Evolutionary conservation across 2,329 filamentous ascomycete species (phyloP).

Genomic region (Epichloe coenophiala): DNA sequence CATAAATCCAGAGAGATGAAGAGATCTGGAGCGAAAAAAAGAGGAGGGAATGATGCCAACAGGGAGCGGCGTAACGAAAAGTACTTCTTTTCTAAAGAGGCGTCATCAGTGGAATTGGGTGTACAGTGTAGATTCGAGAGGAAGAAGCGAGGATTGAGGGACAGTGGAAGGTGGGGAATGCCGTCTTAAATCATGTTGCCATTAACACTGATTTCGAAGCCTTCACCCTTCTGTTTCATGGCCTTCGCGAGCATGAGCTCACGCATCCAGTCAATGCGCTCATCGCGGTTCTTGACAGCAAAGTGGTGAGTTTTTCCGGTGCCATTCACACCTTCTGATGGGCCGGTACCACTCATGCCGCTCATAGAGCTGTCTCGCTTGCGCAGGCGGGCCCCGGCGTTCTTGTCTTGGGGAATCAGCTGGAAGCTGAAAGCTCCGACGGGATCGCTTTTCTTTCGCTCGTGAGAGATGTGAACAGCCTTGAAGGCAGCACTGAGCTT

Average conservation of each 20-base stretch:
- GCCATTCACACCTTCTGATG: constrained; percentile 38
- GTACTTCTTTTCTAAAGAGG: not conserved
- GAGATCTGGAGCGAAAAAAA: not conserved
- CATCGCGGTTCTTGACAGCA: constrained; percentile 72
- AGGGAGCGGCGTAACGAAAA: not conserved
- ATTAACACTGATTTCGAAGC: constrained; percentile 71
- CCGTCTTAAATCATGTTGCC: constrained; percentile 52
- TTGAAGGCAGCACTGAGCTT: constrained; percentile 85
- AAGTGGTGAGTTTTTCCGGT: constrained; percentile 86
- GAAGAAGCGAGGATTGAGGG: not conserved
- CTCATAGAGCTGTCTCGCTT: constrained; percentile 36
- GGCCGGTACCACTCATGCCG: constrained; percentile 17
- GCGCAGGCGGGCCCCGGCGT: constrained; percentile 35
- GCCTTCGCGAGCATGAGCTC: constrained; percentile 87
- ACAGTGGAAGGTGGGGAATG: not conserved
- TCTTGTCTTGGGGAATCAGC: constrained; percentile 57
- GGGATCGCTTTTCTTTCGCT: constrained; percentile 39
- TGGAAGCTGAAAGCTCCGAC: constrained; percentile 71
- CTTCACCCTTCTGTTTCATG: constrained; percentile 68
- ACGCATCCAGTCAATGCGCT: constrained; percentile 94
- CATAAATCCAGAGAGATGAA: too few species aligned
- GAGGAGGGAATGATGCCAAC: not conserved
- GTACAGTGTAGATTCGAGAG: too few species aligned
- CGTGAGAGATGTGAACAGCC: constrained; percentile 51
- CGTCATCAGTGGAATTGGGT: too few species aligned